A percentile compares a stretch with the other conserved stretches of the same genome.
Conservation (phyloP, 176 grass and related monocot genomes). For the Phoenix dactylifera region DNA sequence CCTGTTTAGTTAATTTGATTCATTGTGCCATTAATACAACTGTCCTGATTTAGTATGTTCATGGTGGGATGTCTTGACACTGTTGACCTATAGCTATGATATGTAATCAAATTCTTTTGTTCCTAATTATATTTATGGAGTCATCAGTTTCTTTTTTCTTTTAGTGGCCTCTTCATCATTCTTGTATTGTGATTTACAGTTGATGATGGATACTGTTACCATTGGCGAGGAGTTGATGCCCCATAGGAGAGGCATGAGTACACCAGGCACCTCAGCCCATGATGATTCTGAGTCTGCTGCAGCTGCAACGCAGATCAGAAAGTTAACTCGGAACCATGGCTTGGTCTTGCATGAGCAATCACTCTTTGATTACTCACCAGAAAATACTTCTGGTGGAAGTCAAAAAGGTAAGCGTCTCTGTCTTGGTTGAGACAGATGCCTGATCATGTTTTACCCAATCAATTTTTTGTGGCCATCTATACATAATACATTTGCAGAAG, state of each 20-base stretch:
- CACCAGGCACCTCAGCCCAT: not conserved
- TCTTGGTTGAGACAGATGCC: not conserved
- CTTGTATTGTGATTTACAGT: constrained; percentile 17
- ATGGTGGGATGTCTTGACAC: too few relatives aligned
- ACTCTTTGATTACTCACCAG: constrained; percentile 46
- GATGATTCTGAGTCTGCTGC: not conserved
- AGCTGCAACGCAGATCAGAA: constrained; percentile 59
- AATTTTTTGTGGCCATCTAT: too few relatives aligned
- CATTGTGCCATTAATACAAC: too few relatives aligned
- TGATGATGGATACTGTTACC: constrained; percentile 45
- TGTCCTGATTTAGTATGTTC: too few relatives aligned
- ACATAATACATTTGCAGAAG: too few relatives aligned
- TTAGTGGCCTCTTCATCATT: not conserved
- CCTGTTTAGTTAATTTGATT: too few relatives aligned
- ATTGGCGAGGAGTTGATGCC: constrained; percentile 62
- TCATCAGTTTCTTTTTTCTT: not conserved
- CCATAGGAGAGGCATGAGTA: constrained; percentile 26
- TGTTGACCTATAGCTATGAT: too few relatives aligned
- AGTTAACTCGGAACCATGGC: constrained; percentile 56
- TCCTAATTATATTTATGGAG: not conserved
- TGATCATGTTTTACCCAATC: not conserved
- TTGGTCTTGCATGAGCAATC: constrained; percentile 49
- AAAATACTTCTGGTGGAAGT: constrained; percentile 17
- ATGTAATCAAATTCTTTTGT: too few relatives aligned
- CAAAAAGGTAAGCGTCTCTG: constrained; percentile 44